Percentiles rank a stretch among this genome's conserved stretches.
phyloP scores from a whole-genome alignment of 768 basidiomycete species.

The Chalciporus chontae region DNA sequence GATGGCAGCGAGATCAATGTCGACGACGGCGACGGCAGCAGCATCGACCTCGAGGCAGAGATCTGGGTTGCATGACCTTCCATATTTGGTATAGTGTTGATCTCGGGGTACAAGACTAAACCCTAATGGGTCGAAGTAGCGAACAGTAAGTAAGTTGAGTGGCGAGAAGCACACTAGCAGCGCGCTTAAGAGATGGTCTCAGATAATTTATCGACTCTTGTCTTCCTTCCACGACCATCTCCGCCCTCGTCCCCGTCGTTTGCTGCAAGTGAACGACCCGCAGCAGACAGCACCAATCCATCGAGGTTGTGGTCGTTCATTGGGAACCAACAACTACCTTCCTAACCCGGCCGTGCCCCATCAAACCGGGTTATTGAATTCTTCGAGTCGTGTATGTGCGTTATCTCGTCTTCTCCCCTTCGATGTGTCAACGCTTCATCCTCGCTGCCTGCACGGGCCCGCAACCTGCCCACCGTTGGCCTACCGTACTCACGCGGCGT shows the following conservation, averaged over 20 bases:
- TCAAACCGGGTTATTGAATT: neutral
- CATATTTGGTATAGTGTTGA: neutral
- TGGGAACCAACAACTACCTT: slow-evolving; percentile 6
- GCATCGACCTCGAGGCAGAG: neutral
- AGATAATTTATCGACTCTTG: neutral
- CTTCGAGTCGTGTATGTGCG: slow-evolving; percentile 2
- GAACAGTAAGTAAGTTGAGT: neutral
- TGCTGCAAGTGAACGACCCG: neutral
- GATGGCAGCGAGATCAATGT: slow-evolving; percentile 19
- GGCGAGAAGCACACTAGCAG: neutral
- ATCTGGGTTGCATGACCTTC: neutral
- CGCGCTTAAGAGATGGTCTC: slow-evolving; percentile 8
- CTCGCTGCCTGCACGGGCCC: neutral
- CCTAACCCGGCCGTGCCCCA: slow-evolving; percentile 8
- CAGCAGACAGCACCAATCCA: neutral
- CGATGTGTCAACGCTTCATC: neutral
- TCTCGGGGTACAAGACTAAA: neutral
- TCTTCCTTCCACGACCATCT: slow-evolving; percentile 8
- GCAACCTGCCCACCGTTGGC: too few species aligned
- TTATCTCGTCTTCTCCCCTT: neutral
- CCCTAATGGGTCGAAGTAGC: slow-evolving; percentile 4
- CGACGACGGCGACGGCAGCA: neutral
- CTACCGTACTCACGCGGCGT: neutral
- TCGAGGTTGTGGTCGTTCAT: neutral
- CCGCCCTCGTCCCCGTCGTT: neutral